Percentiles rank a stretch among this genome's conserved stretches.
phyloP scores from a whole-genome alignment of 441 rosid genomes.

The Jatropha podagrica region DNA sequence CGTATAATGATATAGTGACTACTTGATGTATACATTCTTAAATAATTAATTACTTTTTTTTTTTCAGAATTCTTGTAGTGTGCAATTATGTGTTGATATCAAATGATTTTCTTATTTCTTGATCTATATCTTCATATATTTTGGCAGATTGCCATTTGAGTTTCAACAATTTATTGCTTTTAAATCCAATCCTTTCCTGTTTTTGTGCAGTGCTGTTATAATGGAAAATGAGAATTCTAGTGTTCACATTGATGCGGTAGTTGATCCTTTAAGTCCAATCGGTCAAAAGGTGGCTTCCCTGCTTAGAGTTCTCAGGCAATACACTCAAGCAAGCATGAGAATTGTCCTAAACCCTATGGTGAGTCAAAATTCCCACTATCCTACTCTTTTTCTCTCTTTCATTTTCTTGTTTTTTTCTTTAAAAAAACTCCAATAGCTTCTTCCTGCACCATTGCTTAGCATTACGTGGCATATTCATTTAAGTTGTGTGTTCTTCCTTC shows the following conservation, averaged over 20 bases:
- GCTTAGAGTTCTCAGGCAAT: slow-evolving; percentile 74
- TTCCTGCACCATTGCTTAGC: not conserved
- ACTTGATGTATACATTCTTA: not conserved
- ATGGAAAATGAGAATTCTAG: slow-evolving; percentile 69
- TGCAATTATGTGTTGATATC: not conserved
- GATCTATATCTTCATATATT: slow-evolving; percentile 1
- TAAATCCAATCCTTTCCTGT: slow-evolving; percentile 12
- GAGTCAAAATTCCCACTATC: slow-evolving; percentile 32
- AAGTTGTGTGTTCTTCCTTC: not conserved
- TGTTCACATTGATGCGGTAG: slow-evolving; percentile 90
- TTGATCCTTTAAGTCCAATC: slow-evolving; percentile 90
- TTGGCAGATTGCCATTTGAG: slow-evolving; percentile 4
- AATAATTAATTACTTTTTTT: not conserved
- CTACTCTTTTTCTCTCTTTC: not conserved
- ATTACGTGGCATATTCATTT: slow-evolving; percentile 9
- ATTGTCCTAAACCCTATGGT: slow-evolving; percentile 96
- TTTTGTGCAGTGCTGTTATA: slow-evolving; percentile 75
- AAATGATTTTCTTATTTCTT: not conserved
- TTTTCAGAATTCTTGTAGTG: not conserved
- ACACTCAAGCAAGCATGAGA: slow-evolving; percentile 92
- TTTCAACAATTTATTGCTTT: not conserved
- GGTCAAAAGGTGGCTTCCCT: slow-evolving; percentile 94
- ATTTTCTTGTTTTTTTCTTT: not conserved
- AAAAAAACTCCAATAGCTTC: not conserved
- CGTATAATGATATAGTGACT: not conserved